Base-by-base conservation (phyloP, 2,329 filamentous ascomycete genomes). In the Pseudogymnoascus sp. region DNA sequence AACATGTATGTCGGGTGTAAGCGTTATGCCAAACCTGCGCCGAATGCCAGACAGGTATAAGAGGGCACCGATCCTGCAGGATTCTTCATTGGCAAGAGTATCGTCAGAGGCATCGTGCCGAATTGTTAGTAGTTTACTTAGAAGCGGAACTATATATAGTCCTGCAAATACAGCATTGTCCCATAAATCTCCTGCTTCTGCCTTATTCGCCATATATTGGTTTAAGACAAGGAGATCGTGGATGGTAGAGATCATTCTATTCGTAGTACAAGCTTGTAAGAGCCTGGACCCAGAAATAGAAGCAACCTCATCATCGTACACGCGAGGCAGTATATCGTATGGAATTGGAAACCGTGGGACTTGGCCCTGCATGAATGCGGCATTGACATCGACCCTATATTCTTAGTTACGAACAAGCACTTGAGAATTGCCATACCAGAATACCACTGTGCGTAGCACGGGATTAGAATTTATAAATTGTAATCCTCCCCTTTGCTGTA, bases 311-410 rank as follows among this genome's bases (percentile, higher is more conserved):
- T 26, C 16, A 26, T 7, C 31, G 37, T 10, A 23, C 3, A 62
- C 16, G 6, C 1, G n/a, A 5, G 65, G 63, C 4, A 65, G 57
- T 23, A 65, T 40, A 47, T 66, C 62, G n/a, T 57, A 29, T 18
- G 65, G 65, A 37, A 37, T 11, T 36, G 59, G 61, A 47, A 65
- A 65, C 59, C 61, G 63, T 37, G 65, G 65, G n/a, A 45, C 16
- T n/a, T 36, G 36, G 26, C 60, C 36, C 7, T 39, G n/a, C 18
- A 63, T n/a, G 29, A 66, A 65, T n/a, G 63, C 60, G 4, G 51
- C 47, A 59, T 65, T 66, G 6, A 59, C 54, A 57, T 66, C 65
- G n/a, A 62, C 42, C 65, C 65, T 66, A 37, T 21, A 18, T 21
- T 34, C 6, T 29, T 34, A 51, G 31, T 18, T 12, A 62, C 29